Percentiles rank a stretch among this genome's conserved stretches.
Conservation (phyloP, 2,329 filamentous ascomycete species). For the Botrytis medusae region DNA sequence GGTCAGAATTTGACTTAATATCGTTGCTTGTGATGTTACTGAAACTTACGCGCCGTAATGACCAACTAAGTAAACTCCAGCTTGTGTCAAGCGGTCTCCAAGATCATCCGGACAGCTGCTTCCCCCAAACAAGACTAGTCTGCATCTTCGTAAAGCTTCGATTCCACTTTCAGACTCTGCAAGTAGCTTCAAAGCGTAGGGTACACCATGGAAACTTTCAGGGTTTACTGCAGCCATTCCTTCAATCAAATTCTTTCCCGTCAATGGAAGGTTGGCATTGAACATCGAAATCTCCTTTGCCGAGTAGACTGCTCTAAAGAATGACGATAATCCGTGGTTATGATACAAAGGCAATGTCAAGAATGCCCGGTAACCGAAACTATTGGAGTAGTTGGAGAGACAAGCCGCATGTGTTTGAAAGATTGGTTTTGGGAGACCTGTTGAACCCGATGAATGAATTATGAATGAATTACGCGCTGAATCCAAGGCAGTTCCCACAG, state of each 20-base stretch:
- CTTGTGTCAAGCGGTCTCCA: constrained; percentile 52
- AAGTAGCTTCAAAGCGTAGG: constrained; percentile 63
- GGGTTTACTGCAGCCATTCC: constrained; percentile 47
- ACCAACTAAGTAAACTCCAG: constrained; percentile 54
- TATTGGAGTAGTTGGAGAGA: constrained; percentile 39
- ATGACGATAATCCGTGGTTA: constrained; percentile 56
- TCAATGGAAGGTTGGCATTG: constrained; percentile 56
- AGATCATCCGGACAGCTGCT: constrained; percentile 59
- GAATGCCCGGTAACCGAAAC: constrained; percentile 41
- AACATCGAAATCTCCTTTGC: constrained; percentile 53
- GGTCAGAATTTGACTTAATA: not conserved
- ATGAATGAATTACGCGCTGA: constrained; percentile 32
- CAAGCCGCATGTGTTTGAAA: constrained; percentile 47
- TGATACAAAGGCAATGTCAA: constrained; percentile 60
- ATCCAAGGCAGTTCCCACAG: constrained; percentile 15
- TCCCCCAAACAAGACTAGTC: constrained; percentile 58
- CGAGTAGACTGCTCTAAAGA: constrained; percentile 54
- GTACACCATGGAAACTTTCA: constrained; percentile 60
- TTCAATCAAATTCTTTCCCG: constrained; percentile 48
- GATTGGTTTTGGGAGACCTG: constrained; percentile 61
- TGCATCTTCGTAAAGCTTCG: constrained; percentile 45
- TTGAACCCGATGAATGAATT: constrained; percentile 48
- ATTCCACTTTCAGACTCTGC: constrained; percentile 58
- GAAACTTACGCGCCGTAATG: constrained; percentile 55
- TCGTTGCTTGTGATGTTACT: not conserved